Percentiles rank a stretch among this genome's conserved stretches.
These are phyloP conservation scores for Ogataea pilisensis DNA, from an alignment of 805 yeast genomes.

Conservation along the genomic window DNA sequence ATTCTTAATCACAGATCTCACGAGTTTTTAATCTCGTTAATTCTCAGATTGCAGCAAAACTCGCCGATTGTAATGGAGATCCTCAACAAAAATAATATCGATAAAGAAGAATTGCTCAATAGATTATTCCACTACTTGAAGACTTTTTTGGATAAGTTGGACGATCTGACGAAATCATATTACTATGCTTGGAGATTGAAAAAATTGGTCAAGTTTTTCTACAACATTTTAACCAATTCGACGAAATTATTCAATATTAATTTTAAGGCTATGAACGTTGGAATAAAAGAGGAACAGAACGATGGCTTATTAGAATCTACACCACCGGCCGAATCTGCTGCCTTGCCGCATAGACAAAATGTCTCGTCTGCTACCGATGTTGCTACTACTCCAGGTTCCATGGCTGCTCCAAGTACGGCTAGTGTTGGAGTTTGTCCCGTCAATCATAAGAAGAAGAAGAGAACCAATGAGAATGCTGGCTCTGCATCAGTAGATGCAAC, in stretches of 20 bases:
- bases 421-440: background rate
- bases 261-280: constrained; percentile 26
- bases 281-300: constrained; percentile 13
- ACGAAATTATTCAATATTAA: constrained; percentile 31
- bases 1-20: constrained; percentile 53
- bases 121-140: constrained; percentile 32
- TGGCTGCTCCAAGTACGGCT: background rate
- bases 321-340: constrained; percentile 5
- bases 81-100: constrained; percentile 30
- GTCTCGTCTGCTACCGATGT: background rate
- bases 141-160: constrained; percentile 33
- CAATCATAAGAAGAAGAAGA: background rate
- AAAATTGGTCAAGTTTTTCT: constrained; percentile 37
- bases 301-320: constrained; percentile 10
- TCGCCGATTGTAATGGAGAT: constrained; percentile 33
- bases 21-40: constrained; percentile 54
- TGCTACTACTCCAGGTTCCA: background rate
- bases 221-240: constrained; percentile 32
- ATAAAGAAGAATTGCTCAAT: constrained; percentile 30
- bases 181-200: constrained; percentile 45
- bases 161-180: constrained; percentile 34
- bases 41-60: constrained; percentile 40
- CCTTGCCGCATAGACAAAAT: background rate
- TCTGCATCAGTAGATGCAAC: constrained; percentile 10
- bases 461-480: background rate